Base-by-base conservation (phyloP, 106 monocot species). In the Acorus gramineus region DNA sequence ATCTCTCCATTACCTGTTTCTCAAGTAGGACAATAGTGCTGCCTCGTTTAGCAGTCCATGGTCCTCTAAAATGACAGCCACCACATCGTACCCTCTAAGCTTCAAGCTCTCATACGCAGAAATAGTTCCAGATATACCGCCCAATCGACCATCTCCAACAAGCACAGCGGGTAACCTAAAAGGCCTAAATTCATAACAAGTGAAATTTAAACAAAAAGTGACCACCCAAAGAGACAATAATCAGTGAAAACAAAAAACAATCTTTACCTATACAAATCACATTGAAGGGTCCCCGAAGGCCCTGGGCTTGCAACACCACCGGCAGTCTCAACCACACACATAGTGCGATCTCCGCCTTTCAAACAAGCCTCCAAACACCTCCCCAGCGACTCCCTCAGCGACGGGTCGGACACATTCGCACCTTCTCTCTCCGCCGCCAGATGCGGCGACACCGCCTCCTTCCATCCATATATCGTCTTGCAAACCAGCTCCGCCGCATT, bases 281-380 rank as follows among this genome's bases (percentile, higher is more conserved):
- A 98, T 62, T 98, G 98, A 45, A 98, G 85, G 59, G 92, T 84
- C n/a, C 96, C 96, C 0, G 87, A 91, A 47, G 88, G 83, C 5
- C 98, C 92, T 2, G 98, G 98, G 67, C 98, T 98, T 0, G 92
- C 98, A 11, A 88, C 91, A 7, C 96, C 96, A 5, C 96, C 96
- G 14, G 96, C 90, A 8, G 87, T 98, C 74, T 98, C 91, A 3
- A 98, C 63, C 57, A 98, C 65, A 44, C 74, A 85, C 91, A 87
- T 91, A 49, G 68, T 47, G 2, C 50, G 51, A 56, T 44, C 76
- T 43, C 48, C 61, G 3, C 53, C 73, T 45, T 57, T 53, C 12
- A 44, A 4, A 0, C 55, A 52, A 60, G 42, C 7, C 42, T 42
- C 61, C 77, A 91, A 74, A 42, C 62, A 77, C 44, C 65, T 72